A percentile compares a stretch with the other conserved stretches of the same genome.
Conservation (phyloP, 1,284 basidiomycete species). For the Naganishia sp. region DNA sequence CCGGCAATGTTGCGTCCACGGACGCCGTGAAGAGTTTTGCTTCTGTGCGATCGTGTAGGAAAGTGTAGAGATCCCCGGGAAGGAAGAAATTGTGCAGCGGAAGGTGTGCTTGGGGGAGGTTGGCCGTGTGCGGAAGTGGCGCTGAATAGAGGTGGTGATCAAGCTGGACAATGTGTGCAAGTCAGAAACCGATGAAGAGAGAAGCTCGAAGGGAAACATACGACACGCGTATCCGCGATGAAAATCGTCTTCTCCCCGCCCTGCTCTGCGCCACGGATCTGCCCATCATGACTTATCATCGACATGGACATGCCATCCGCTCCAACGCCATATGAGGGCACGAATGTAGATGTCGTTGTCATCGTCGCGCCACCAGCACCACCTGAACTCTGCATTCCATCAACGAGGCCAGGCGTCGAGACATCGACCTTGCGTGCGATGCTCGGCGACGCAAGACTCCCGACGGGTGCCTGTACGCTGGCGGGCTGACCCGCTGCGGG, state of each 20-base stretch:
- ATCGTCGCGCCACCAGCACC: not conserved
- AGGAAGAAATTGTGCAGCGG: conserved; percentile 63
- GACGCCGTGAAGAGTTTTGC: conserved; percentile 61
- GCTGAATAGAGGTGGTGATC: conserved; percentile 89
- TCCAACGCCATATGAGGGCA: conserved; percentile 21
- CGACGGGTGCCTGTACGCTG: conserved; percentile 7
- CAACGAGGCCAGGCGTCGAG: conserved; percentile 23
- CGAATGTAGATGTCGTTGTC: conserved; percentile 7
- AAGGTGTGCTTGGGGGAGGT: conserved; percentile 51
- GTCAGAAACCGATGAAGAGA: too few relatives aligned
- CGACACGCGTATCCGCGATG: conserved; percentile 28
- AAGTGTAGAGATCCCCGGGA: conserved; percentile 73
- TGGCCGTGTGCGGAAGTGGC: conserved; percentile 60
- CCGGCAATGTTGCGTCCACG: conserved; percentile 67
- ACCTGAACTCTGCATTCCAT: conserved; percentile 14
- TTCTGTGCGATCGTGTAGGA: conserved; percentile 78
- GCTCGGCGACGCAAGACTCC: conserved; percentile 20
- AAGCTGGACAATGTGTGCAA: conserved; percentile 60
- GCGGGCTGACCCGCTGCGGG: not conserved
- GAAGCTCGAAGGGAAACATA: not conserved
- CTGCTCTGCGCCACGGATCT: not conserved
- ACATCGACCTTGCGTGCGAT: conserved; percentile 23
- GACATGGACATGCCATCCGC: conserved; percentile 11
- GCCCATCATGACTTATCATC: conserved; percentile 24
- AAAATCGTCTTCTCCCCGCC: conserved; percentile 23